Evolutionary conservation across 768 basidiomycete genomes (phyloP).

Genomic region (Tylopilus vinaceipallidus): DNA sequence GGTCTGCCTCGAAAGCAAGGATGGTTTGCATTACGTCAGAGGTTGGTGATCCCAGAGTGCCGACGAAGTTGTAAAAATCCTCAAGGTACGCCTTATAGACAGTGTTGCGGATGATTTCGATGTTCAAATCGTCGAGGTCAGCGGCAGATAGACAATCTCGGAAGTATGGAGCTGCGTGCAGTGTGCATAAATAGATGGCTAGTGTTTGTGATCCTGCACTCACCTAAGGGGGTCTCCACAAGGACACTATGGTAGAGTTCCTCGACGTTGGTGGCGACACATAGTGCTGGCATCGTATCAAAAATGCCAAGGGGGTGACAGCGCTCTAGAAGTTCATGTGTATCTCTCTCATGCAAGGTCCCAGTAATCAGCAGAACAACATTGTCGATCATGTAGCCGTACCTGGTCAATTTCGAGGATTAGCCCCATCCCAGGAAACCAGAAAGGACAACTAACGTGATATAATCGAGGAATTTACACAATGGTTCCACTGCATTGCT

Average conservation of each 20-base stretch:
- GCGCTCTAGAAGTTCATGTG: slow-evolving; percentile 91
- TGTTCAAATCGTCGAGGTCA: slow-evolving; percentile 97
- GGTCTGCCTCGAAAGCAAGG: slow-evolving; percentile 94
- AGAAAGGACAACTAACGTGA: slow-evolving; percentile 67
- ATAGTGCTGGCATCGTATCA: slow-evolving; percentile 98
- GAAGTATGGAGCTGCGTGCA: slow-evolving; percentile 82
- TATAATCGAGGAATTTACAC: slow-evolving; percentile 93
- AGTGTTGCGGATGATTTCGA: slow-evolving; percentile 99
- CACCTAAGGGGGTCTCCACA: slow-evolving; percentile 96
- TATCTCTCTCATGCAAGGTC: slow-evolving; percentile 94
- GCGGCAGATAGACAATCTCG: slow-evolving; percentile 91
- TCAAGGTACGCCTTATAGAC: slow-evolving; percentile 99
- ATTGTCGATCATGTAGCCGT: slow-evolving; percentile 99
- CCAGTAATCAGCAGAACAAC: slow-evolving; percentile 96
- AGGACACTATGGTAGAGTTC: slow-evolving; percentile 96
- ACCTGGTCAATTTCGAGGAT: slow-evolving; percentile 46
- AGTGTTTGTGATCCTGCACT: slow-evolving; percentile 27
- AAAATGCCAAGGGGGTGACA: slow-evolving; percentile 98
- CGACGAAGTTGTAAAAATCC: slow-evolving; percentile 87
- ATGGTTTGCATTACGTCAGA: slow-evolving; percentile 89
- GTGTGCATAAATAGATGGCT: slow-evolving; percentile 1
- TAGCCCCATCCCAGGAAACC: slow-evolving; percentile 1
- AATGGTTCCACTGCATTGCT: slow-evolving; percentile 90
- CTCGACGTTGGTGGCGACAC: slow-evolving; percentile 97
- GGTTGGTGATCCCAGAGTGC: slow-evolving; percentile 79